Percentiles rank a stretch among this genome's conserved stretches.
Conservation (phyloP, 768 basidiomycete genomes). For the Crucibulum laeve region DNA sequence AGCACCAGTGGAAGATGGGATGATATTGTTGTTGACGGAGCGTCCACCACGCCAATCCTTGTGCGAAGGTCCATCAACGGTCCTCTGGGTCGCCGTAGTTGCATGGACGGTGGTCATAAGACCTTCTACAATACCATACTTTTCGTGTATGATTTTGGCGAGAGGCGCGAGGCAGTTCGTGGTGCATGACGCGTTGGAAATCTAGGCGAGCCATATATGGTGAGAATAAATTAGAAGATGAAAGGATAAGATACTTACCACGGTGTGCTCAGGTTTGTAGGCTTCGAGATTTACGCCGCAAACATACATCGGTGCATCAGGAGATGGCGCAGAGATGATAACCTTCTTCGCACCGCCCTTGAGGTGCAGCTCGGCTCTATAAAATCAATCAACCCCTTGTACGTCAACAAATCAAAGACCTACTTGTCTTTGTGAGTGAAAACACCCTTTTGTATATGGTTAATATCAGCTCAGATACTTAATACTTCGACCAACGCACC, state of each 20-base stretch:
- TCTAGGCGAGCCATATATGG: conserved; percentile 27
- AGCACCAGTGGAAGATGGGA: conserved; percentile 93
- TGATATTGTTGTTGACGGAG: conserved; percentile 91
- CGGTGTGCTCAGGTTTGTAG: conserved; percentile 81
- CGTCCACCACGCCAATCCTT: conserved; percentile 96
- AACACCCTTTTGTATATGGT: conserved; percentile 55
- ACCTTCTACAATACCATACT: conserved; percentile 87
- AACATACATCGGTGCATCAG: conserved; percentile 91
- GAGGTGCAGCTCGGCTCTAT: conserved; percentile 78
- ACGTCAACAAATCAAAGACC: conserved; percentile 8
- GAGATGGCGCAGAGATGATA: conserved; percentile 93
- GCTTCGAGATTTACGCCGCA: conserved; percentile 88
- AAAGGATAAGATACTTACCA: conserved; percentile 39
- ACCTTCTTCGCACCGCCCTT: conserved; percentile 99
- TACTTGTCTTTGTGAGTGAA: conserved; percentile 90
- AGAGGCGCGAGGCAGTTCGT: conserved; percentile 95
- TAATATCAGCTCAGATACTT: background rate
- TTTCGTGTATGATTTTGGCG: conserved; percentile 92
- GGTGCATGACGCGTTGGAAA: conserved; percentile 98
- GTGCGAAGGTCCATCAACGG: conserved; percentile 81
- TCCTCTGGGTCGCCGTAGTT: conserved; percentile 87
- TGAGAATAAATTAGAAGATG: background rate
- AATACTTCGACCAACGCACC: conserved; percentile 37
- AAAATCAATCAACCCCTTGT: conserved; percentile 8
- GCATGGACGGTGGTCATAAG: conserved; percentile 95